Conservation (phyloP, 148 eudicot genomes). For the Camellia sinensis region DNA sequence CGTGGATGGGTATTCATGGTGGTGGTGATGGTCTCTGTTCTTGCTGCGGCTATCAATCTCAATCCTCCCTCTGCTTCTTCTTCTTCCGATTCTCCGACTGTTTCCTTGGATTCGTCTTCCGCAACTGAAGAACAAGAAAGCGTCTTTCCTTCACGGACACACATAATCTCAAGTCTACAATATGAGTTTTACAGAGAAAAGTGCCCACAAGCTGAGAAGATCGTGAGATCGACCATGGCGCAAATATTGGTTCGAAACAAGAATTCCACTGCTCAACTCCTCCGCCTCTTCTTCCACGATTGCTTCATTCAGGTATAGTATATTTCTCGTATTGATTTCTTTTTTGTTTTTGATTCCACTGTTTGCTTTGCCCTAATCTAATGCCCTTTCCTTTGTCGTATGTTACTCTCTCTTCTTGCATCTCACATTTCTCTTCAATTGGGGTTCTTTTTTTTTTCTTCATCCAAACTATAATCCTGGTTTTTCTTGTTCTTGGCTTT, state of each 20-base stretch:
- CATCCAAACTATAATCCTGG: not conserved
- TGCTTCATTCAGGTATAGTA: conserved; percentile 13
- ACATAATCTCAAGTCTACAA: not conserved
- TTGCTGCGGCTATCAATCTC: no score
- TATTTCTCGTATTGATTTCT: not conserved
- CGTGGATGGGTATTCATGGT: no score
- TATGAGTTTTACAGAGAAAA: conserved; percentile 7
- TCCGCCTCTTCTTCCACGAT: conserved; percentile 12
- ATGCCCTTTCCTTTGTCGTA: not conserved
- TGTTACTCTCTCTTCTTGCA: conserved; percentile 7
- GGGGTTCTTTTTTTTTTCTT: no score
- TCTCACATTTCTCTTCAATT: not conserved
- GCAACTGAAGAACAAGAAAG: no score
- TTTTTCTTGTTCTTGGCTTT: not conserved
- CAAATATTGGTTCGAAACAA: not conserved
- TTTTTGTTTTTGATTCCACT: not conserved
- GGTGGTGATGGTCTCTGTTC: no score
- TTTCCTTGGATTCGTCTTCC: no score
- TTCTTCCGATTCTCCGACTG: no score
- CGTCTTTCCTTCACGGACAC: no score
- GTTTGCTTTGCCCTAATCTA: no score
- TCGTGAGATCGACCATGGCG: not conserved
- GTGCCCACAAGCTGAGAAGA: not conserved
- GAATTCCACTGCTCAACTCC: conserved; percentile 10
- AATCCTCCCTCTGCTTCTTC: no score